Evolutionary conservation across 805 yeast genomes (phyloP), one percentile per base, ranked within the genome.

Genomic region (Jamesozyma hellenica): DNA sequence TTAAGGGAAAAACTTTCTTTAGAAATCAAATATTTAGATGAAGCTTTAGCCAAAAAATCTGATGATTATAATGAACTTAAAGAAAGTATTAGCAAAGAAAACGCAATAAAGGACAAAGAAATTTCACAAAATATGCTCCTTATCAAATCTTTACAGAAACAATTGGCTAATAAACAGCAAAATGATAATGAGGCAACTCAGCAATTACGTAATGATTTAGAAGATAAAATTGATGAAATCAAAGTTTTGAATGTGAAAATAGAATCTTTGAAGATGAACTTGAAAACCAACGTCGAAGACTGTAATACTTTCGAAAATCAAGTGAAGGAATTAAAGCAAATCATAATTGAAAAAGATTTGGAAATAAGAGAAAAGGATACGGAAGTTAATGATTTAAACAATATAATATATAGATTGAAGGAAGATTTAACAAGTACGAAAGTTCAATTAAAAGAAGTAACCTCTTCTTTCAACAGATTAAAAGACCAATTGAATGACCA

Each of bases 71-170:
- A 38, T 4, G 32, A 38, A 12, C 14, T 11, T 4, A 7, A 8
- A 4, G 25, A 19, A 15, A 18, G 19, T 2, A n/a, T 38, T n/a
- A 13, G 6, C 4, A 17, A 28, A 13, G 37, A 38, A 28, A 13
- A 33, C 9, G 11, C n/a, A 11, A 14, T 19, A 4, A 38, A 38
- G 27, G 19, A 38, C 12, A 28, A 33, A 11, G 41, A 38, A 17
- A 38, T 33, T 21, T 28, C 41, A 14, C 41, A 34, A 34, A 38
- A 38, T 17, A 29, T 38, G 3, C 19, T 28, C 9, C 16, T 34
- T 19, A 34, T 38, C 16, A 34, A 34, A 28, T 33, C 18, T 6
- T 17, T 38, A 7, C 27, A 34, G 19, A 32, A 33, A 17, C 33
- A 38, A 15, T 13, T 38, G 4, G 10, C 33, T 15, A 13, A 4